Evolutionary conservation across 306 rosid genomes (phyloP), one percentile per base, ranked within the genome.

Genomic region (Begonia fuchsioides): DNA sequence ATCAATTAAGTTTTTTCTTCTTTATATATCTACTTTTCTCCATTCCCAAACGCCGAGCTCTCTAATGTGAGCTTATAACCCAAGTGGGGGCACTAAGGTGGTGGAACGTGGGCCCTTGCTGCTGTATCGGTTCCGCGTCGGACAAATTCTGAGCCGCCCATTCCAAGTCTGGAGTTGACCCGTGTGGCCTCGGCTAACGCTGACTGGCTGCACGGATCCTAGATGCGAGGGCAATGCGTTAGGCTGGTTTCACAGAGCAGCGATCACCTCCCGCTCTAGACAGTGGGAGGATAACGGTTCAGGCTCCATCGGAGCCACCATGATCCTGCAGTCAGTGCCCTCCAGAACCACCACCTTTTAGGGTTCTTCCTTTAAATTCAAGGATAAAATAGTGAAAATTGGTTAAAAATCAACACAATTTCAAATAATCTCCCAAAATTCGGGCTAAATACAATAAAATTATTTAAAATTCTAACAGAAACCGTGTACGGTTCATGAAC

Each of bases 171-270:
- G 9, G 15, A 43, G 51, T 2, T 43, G 15, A 13, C 44, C 39
- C 0, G 0, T 1, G 20, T 9, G 51, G 2, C 15, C 0, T 7
- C 12, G 35, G 47, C 51, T 38, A 43, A 40, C 14, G 46, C 51
- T 18, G 3, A 3, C n/a, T 1, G n/a, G 1, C 45, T 1, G 2
- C 15, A 0, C 38, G 14, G n/a, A 8, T 45, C 0, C n/a, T 52
- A 44, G n/a, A 56, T 41, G 0, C 53, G 56, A 60, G 59, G 67
- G 56, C 1, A 50, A 9, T 2, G 70, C 63, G 70, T 47, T 39
- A 64, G 68, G 68, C 64, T 70, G 68, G 67, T 9, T 40, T 47
- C 35, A 64, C 71, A 70, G 67, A 59, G 63, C 67, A 63, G 54
- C 59, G 59, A 39, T 0, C 2, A 54, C 75, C 47, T 69, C 52